Evolutionary conservation across 352 stramenopile species (phyloP).

Genomic region (Lagenidium giganteum): DNA sequence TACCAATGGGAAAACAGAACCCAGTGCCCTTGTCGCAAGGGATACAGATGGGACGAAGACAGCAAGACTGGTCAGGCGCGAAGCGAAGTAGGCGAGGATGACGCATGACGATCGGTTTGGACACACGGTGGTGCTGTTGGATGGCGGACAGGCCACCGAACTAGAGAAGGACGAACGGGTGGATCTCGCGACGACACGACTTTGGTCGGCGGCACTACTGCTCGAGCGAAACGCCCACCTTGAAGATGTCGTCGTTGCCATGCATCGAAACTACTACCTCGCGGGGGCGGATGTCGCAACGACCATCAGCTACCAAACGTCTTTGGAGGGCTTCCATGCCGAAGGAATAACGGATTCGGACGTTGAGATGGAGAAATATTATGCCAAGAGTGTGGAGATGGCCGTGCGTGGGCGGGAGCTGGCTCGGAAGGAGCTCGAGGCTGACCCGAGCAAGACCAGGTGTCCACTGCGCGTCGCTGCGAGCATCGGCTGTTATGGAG

Average conservation of each 20-base stretch:
- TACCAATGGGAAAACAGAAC: too few relatives aligned
- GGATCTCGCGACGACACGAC: conserved; percentile 37
- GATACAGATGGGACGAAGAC: too few relatives aligned
- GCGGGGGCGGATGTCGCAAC: conserved; percentile 76
- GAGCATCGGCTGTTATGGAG: conserved; percentile 85
- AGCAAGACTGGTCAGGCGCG: too few relatives aligned
- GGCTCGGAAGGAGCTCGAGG: conserved; percentile 40
- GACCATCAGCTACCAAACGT: conserved; percentile 84
- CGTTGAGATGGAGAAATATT: conserved; percentile 51
- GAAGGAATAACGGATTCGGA: conserved; percentile 37
- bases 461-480: conserved; percentile 41
- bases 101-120: neutral
- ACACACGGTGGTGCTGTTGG: conserved; percentile 46
- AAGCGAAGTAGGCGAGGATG: too few relatives aligned
- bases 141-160: conserved; percentile 74
- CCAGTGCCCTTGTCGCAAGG: too few relatives aligned
- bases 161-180: conserved; percentile 70
- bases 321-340: conserved; percentile 73
- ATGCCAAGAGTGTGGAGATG: conserved; percentile 74
- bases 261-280: conserved; percentile 74
- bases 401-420: conserved; percentile 54
- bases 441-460: conserved; percentile 6
- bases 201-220: conserved; percentile 75
- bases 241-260: conserved; percentile 51
- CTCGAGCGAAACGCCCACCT: conserved; percentile 45